phyloP scores from a whole-genome alignment of 257 asterid genomes.

The Penstemon eatonii region DNA sequence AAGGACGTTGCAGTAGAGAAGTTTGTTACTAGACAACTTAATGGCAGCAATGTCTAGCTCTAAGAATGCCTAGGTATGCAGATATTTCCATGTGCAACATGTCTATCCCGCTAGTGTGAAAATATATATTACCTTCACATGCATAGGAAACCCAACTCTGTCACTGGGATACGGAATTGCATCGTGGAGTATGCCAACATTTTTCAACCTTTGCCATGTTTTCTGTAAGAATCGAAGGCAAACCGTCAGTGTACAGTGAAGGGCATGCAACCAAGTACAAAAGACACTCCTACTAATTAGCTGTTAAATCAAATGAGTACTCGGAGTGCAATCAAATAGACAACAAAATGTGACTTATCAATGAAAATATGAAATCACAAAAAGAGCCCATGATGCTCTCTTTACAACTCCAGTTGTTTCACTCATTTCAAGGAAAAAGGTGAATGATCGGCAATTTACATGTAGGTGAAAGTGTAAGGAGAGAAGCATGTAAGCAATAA shows the following conservation, averaged over 20 bases:
- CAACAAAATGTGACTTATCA: background rate
- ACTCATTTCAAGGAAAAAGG: background rate
- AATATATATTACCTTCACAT: constrained; percentile 62
- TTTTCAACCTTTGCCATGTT: constrained; percentile 85
- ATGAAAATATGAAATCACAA: background rate
- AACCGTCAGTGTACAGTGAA: constrained; percentile 6
- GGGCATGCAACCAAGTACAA: background rate
- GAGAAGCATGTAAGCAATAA: background rate
- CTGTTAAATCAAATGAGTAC: constrained; percentile 5
- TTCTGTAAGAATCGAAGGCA: constrained; percentile 47
- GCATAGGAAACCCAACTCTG: constrained; percentile 83
- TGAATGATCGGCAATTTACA: background rate
- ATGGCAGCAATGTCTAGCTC: constrained; percentile 7
- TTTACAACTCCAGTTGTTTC: background rate
- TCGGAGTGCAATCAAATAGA: background rate
- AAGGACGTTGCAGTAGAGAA: constrained; percentile 15
- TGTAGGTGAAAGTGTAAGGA: constrained; percentile 13
- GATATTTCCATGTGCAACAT: constrained; percentile 9
- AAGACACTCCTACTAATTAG: background rate
- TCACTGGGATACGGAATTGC: constrained; percentile 65
- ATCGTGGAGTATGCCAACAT: constrained; percentile 71
- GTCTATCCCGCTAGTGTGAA: background rate
- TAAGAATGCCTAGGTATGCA: constrained; percentile 4
- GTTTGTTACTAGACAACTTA: background rate
- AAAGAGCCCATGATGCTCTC: background rate